Evolutionary conservation across 2,329 filamentous ascomycete genomes (phyloP).

Genomic region (Xylaria sp.): DNA sequence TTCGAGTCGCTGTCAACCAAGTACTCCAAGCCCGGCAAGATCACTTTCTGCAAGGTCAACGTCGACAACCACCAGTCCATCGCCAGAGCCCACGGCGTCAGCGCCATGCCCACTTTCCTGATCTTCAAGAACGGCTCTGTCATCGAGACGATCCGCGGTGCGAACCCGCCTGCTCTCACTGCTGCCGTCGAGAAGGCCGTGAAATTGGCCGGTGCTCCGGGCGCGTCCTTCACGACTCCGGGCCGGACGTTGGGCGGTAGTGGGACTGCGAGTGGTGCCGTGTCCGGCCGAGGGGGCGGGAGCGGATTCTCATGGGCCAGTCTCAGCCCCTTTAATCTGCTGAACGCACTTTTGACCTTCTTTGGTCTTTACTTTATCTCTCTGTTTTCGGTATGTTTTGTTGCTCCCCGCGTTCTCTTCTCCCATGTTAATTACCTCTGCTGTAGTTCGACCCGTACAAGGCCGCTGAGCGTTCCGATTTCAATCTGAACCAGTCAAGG

Average conservation of each 20-base stretch:
- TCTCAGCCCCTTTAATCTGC: conserved; percentile 39
- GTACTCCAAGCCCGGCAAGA: conserved; percentile 71
- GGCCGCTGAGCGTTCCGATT: conserved; percentile 53
- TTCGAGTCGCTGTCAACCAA: conserved; percentile 80
- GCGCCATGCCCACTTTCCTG: conserved; percentile 91
- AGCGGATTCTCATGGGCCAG: conserved; percentile 21
- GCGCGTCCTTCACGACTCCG: conserved; percentile 47
- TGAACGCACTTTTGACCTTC: conserved; percentile 49
- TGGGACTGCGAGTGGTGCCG: conserved; percentile 12
- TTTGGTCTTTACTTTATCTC: conserved; percentile 58
- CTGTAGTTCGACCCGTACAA: conserved; percentile 57
- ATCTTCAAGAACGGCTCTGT: conserved; percentile 73
- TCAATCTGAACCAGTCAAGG: conserved; percentile 47
- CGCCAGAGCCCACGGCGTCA: conserved; percentile 69
- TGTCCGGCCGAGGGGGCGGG: conserved; percentile 17
- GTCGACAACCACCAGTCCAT: conserved; percentile 78
- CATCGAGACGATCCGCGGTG: conserved; percentile 73
- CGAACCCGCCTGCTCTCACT: conserved; percentile 70
- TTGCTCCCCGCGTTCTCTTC: neutral
- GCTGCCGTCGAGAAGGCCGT: conserved; percentile 66
- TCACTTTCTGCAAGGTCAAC: conserved; percentile 90
- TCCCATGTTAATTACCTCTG: neutral
- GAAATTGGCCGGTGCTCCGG: conserved; percentile 46
- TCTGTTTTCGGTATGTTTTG: conserved; percentile 50
- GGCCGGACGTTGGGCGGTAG: conserved; percentile 53